Evolutionary conservation across 1,284 basidiomycete genomes (phyloP).

Genomic region (Marasmius tenuissimus): DNA sequence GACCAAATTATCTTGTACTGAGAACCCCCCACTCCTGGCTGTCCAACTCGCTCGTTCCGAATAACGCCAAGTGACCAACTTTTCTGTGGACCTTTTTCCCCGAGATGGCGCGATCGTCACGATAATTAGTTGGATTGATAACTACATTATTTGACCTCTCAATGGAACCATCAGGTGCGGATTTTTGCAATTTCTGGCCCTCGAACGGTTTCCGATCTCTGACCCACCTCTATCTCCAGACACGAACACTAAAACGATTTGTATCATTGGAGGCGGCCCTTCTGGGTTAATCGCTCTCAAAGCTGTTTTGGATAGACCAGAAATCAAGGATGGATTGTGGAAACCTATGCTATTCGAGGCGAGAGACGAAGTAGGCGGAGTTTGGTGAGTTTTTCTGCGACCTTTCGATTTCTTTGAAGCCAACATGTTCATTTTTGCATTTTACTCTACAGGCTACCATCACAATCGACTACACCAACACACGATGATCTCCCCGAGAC

Average conservation of each 20-base stretch:
- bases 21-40: no score
- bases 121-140: no score
- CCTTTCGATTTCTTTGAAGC: not conserved
- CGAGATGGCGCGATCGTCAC: no score
- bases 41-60: no score
- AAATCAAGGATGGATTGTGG: conserved; percentile 61
- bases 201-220: not conserved
- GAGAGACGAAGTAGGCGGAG: conserved; percentile 64
- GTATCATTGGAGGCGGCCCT: conserved; percentile 70
- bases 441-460: conserved; percentile 50
- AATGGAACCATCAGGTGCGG: not conserved
- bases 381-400: conserved; percentile 53
- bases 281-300: conserved; percentile 69
- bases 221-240: not conserved
- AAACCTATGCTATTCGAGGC: conserved; percentile 57
- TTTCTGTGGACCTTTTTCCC: no score
- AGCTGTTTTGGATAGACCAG: conserved; percentile 53
- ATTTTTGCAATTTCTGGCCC: not conserved
- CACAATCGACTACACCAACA: conserved; percentile 31
- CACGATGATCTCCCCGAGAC: conserved; percentile 55
- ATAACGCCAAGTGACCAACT: no score
- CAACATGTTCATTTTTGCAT: conserved; percentile 8
- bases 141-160: no score
- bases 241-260: conserved; percentile 40
- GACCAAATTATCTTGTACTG: no score